A percentile compares a stretch with the other conserved stretches of the same genome.
Conservation (phyloP, 495 filamentous ascomycete species). For the Aspergillus mulundensis region DNA sequence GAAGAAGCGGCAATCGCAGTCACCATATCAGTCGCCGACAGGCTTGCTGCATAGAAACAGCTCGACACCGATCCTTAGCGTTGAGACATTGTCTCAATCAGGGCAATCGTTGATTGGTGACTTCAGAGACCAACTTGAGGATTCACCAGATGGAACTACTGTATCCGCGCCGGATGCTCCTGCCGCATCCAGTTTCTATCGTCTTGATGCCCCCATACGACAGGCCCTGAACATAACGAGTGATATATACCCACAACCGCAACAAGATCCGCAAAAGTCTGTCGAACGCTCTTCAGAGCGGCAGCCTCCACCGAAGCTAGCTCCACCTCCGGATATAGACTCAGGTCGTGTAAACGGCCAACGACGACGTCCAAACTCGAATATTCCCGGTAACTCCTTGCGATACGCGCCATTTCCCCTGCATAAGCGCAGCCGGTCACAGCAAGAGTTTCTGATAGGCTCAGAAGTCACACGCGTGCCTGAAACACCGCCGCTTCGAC, state of each 20-base stretch:
- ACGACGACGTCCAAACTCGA: conserved; percentile 43
- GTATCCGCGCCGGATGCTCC: conserved; percentile 20
- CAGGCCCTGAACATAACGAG: conserved; percentile 11
- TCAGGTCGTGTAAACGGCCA: conserved; percentile 22
- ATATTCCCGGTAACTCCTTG: conserved; percentile 19
- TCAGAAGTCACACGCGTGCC: conserved; percentile 25
- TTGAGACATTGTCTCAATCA: conserved; percentile 5
- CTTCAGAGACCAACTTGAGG: conserved; percentile 5
- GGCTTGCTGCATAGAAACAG: conserved; percentile 58
- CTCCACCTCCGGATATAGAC: conserved; percentile 56
- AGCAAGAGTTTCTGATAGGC: conserved; percentile 29
- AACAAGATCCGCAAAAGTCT: conserved; percentile 7
- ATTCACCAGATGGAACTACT: conserved; percentile 19
- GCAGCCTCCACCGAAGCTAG: conserved; percentile 39
- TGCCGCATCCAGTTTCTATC: conserved; percentile 1
- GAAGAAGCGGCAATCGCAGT: conserved; percentile 72
- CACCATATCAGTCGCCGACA: conserved; percentile 61
- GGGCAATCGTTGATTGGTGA: conserved; percentile 2
- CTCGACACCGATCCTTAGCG: conserved; percentile 28
- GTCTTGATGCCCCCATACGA: conserved; percentile 9
- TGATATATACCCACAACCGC: conserved; percentile 10
- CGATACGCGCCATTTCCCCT: conserved; percentile 23
- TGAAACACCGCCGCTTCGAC: conserved; percentile 31
- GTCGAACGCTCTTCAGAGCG: conserved; percentile 12
- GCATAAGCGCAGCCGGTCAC: conserved; percentile 37